phyloP scores from a whole-genome alignment of 2,329 filamentous ascomycete genomes.

The Xylariaceae sp. region DNA sequence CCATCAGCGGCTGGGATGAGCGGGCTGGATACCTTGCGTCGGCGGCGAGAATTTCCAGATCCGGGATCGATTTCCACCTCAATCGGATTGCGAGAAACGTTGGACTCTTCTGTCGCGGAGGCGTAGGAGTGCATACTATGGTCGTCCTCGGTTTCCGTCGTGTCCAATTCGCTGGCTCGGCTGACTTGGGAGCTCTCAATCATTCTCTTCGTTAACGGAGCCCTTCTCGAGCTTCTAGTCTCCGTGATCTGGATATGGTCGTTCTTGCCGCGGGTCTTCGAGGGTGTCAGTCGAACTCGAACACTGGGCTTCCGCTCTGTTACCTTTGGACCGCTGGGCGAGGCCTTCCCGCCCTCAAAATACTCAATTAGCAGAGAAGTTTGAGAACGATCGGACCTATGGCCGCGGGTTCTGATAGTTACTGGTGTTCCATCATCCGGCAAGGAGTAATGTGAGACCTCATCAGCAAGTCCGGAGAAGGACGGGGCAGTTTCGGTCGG shows the following conservation, averaged over 20 bases:
- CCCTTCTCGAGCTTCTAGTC: constrained; percentile 65
- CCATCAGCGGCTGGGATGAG: constrained; percentile 54
- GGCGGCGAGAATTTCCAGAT: constrained; percentile 46
- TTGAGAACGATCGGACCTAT: constrained; percentile 62
- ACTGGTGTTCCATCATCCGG: constrained; percentile 86
- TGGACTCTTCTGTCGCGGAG: constrained; percentile 74
- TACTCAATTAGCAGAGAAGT: constrained; percentile 93
- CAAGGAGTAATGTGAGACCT: constrained; percentile 71
- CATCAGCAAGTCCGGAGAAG: constrained; percentile 63
- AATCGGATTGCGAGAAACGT: constrained; percentile 69
- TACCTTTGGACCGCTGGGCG: constrained; percentile 45
- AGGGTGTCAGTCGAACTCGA: constrained; percentile 71
- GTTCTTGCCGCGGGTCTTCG: constrained; percentile 56
- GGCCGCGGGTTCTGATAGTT: constrained; percentile 75
- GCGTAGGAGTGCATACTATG: constrained; percentile 68
- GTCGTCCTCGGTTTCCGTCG: constrained; percentile 53
- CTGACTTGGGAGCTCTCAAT: constrained; percentile 47
- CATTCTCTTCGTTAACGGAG: constrained; percentile 46
- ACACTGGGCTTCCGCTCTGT: constrained; percentile 74
- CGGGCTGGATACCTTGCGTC: constrained; percentile 57
- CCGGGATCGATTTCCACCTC: constrained; percentile 80
- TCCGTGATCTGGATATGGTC: constrained; percentile 87
- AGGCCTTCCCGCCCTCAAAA: constrained; percentile 73
- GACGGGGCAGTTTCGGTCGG: constrained; percentile 59
- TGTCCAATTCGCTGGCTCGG: constrained; percentile 49